Evolutionary conservation across 768 basidiomycete species (phyloP).

Genomic region (Naganishia antarctica): DNA sequence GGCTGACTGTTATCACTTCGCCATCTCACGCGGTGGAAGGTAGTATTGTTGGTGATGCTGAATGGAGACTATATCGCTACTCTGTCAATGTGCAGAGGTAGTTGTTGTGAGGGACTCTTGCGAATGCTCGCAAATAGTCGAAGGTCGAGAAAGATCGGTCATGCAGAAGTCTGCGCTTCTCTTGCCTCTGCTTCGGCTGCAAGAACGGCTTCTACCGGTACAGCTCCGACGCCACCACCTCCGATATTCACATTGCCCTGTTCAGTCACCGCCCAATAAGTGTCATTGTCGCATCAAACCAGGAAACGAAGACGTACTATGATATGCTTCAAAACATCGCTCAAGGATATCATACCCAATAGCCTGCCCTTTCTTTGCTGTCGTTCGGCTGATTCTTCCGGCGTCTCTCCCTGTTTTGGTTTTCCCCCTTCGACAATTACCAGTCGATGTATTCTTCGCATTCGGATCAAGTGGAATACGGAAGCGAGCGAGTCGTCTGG

Average conservation of each 20-base stretch:
- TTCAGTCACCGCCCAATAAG: constrained; percentile 15
- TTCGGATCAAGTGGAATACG: constrained; percentile 82
- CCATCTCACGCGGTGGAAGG: too few relatives aligned
- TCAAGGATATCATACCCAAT: constrained; percentile 48
- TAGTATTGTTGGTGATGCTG: too few relatives aligned
- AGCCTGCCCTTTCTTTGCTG: constrained; percentile 33
- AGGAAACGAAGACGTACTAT: constrained; percentile 37
- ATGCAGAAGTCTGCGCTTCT: not conserved
- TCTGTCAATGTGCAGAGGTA: too few relatives aligned
- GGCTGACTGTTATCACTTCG: too few relatives aligned
- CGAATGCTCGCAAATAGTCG: too few relatives aligned
- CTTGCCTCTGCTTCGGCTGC: constrained; percentile 37
- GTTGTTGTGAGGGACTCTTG: too few relatives aligned
- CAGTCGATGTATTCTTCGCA: constrained; percentile 85
- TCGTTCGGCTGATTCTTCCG: constrained; percentile 29
- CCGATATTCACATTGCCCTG: constrained; percentile 43
- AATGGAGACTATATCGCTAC: too few relatives aligned
- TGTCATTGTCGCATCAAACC: not conserved
- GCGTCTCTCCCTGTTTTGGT: constrained; percentile 35
- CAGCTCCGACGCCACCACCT: constrained; percentile 45
- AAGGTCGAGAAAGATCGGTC: not conserved
- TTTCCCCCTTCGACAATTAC: constrained; percentile 71
- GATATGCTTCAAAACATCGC: constrained; percentile 47
- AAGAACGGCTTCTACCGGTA: constrained; percentile 42
- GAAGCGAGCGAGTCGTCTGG: constrained; percentile 86